Conservation (phyloP, 192 early-diverging fungal genomes). For the Podila epigama region DNA sequence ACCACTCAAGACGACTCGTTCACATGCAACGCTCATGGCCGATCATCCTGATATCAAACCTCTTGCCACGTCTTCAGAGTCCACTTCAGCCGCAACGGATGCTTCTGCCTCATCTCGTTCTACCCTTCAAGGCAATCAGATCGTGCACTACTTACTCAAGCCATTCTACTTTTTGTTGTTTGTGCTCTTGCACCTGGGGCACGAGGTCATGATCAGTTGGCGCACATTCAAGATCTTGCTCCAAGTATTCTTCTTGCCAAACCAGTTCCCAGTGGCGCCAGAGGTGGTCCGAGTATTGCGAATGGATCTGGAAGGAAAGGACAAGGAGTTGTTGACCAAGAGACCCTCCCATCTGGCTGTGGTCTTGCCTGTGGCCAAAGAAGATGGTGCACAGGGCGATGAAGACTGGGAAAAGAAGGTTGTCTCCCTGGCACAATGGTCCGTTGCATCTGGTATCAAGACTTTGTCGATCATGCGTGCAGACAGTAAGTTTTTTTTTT, state of each 20-base stretch:
- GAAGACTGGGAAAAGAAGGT: conserved; percentile 34
- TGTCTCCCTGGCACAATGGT: conserved; percentile 28
- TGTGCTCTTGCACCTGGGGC: conserved; percentile 21
- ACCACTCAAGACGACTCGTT: conserved; percentile 7
- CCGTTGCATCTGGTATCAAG: conserved; percentile 23
- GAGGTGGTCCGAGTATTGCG: conserved; percentile 16
- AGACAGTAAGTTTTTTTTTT: conserved; percentile 16
- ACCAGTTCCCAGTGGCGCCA: conserved; percentile 19
- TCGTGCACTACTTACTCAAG: conserved; percentile 26
- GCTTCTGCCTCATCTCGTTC: not conserved
- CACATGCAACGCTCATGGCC: conserved; percentile 14
- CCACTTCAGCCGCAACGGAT: not conserved
- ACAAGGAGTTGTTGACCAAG: conserved; percentile 10
- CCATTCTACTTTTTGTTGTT: conserved; percentile 36
- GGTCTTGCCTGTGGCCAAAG: conserved; percentile 3
- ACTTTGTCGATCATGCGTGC: conserved; percentile 36
- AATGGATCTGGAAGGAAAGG: conserved; percentile 10
- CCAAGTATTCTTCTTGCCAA: conserved; percentile 32
- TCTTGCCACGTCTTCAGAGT: not conserved
- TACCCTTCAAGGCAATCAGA: not conserved
- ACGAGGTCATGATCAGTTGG: conserved; percentile 20
- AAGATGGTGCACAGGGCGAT: conserved; percentile 9
- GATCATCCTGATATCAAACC: conserved; percentile 32
- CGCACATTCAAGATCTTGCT: conserved; percentile 30
- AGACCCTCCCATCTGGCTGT: conserved; percentile 31